These are phyloP conservation scores for Apiotrichum domesticum DNA, from an alignment of 1,284 basidiomycete genomes.

Conservation along the genomic window DNA sequence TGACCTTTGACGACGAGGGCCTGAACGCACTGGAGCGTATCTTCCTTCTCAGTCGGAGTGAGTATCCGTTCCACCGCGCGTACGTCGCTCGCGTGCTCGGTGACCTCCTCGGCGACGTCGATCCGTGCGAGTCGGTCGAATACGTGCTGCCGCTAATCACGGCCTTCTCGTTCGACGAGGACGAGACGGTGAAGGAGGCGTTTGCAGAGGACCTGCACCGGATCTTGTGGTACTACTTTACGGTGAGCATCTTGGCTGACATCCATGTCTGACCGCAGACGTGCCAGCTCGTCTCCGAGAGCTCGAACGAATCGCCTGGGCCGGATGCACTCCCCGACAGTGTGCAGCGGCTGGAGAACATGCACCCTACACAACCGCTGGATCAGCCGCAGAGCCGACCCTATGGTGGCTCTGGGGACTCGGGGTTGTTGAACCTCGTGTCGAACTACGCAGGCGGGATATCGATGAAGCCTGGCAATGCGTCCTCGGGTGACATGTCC, in stretches of 20 bases:
- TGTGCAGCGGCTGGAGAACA: constrained; percentile 1
- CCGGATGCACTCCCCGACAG: constrained; percentile 4
- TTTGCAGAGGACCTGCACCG: constrained; percentile 74
- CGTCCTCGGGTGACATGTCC: neutral
- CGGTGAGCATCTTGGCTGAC: constrained; percentile 47
- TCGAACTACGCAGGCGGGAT: too few relatives aligned
- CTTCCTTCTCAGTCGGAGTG: constrained; percentile 84
- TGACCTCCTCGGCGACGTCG: constrained; percentile 64
- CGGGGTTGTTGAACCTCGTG: too few relatives aligned
- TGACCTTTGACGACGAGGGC: constrained; percentile 56
- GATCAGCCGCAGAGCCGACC: neutral
- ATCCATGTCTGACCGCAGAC: constrained; percentile 3
- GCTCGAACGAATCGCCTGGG: neutral
- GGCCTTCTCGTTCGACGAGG: constrained; percentile 80
- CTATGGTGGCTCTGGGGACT: too few relatives aligned
- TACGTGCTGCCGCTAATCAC: constrained; percentile 88
- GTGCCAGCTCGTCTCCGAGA: constrained; percentile 15
- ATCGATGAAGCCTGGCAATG: too few relatives aligned
- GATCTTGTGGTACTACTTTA: constrained; percentile 93
- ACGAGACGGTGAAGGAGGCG: constrained; percentile 85
- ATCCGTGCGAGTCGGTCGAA: constrained; percentile 82
- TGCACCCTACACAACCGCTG: neutral
- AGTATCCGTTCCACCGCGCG: constrained; percentile 72
- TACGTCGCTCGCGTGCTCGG: constrained; percentile 78
- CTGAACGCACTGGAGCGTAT: constrained; percentile 84